Conservation (phyloP, 371 early-diverging fungal species). For the Phascolomyces articulosus region DNA sequence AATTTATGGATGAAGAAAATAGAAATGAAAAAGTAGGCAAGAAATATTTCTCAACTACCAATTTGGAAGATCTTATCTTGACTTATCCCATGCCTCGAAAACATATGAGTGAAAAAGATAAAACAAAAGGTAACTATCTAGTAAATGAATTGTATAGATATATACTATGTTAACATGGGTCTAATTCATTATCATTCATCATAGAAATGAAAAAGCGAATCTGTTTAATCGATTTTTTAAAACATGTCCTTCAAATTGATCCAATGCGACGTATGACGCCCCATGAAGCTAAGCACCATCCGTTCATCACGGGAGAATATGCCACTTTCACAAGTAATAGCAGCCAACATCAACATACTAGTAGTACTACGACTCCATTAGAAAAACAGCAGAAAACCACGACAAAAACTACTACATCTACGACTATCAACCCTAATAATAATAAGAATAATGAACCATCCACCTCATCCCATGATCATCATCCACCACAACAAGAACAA, state of each 20-base stretch:
- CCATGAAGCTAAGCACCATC: conserved; percentile 88
- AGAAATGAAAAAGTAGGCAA: conserved; percentile 83
- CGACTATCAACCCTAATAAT: too few relatives aligned
- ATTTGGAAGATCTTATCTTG: conserved; percentile 81
- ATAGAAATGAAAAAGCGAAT: conserved; percentile 64
- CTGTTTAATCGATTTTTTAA: conserved; percentile 84
- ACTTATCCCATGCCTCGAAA: conserved; percentile 78
- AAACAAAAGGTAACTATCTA: background rate
- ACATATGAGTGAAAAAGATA: conserved; percentile 58
- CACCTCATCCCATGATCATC: too few relatives aligned
- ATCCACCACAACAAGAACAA: too few relatives aligned
- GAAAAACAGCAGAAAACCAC: too few relatives aligned
- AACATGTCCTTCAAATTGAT: conserved; percentile 81
- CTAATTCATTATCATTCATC: conserved; percentile 12
- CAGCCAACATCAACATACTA: conserved; percentile 1
- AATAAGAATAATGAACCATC: too few relatives aligned
- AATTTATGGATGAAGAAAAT: conserved; percentile 76
- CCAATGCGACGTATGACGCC: conserved; percentile 91
- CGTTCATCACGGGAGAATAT: conserved; percentile 70
- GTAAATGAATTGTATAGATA: background rate
- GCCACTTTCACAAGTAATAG: background rate
- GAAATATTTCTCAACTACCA: conserved; percentile 79
- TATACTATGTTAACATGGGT: background rate
- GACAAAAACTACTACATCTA: too few relatives aligned
- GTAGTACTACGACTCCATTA: background rate